phyloP scores from a whole-genome alignment of 176 grass and related monocot species.

The Triticum urartu region DNA sequence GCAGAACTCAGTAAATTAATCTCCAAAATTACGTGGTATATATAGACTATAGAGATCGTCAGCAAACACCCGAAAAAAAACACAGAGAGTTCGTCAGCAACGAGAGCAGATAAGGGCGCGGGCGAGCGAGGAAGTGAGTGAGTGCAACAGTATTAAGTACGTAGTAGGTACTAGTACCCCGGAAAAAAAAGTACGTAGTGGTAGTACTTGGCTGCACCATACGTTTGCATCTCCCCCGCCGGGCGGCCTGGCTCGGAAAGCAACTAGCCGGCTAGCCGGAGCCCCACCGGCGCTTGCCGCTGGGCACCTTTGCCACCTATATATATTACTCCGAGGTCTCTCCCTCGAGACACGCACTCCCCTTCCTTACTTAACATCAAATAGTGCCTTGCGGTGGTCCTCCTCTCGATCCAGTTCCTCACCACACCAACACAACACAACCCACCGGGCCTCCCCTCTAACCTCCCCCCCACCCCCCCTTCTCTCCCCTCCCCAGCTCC shows the following conservation, averaged over 20 bases:
- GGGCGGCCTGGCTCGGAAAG: slow-evolving; percentile 4
- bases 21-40: not conserved
- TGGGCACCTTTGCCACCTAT: slow-evolving; percentile 33
- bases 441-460: no score
- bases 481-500: not conserved
- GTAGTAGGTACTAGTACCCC: no score
- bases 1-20: no score
- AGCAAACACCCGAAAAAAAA: not conserved
- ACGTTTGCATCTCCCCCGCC: not conserved
- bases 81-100: not conserved
- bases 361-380: not conserved
- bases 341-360: slow-evolving; percentile 54
- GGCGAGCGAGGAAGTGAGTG: not conserved
- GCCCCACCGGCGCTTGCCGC: slow-evolving; percentile 8
- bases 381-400: slow-evolving; percentile 30
- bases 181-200: no score
- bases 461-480: not conserved
- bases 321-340: slow-evolving; percentile 50
- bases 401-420: slow-evolving; percentile 21
- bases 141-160: not conserved
- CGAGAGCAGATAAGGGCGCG: not conserved
- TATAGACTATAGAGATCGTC: not conserved
- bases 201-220: not conserved
- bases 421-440: not conserved
- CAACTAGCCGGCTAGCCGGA: slow-evolving; percentile 22